Evolutionary conservation across 306 rosid genomes (phyloP), one percentile per base, ranked within the genome.

Genomic region (Glycine tomentella): DNA sequence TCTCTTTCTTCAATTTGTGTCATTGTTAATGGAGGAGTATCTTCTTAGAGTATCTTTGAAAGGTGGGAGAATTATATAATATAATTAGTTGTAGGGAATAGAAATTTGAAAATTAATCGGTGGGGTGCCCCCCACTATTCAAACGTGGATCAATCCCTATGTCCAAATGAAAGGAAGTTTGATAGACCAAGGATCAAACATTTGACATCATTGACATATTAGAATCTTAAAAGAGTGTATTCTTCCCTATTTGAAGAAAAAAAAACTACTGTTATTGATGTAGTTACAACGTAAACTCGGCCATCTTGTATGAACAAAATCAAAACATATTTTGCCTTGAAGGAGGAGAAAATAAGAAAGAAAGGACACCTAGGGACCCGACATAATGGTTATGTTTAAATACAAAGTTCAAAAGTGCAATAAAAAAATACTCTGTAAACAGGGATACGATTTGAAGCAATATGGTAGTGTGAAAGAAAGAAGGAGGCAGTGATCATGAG

Each of bases 331-430:
- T 49, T 8, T 31, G 38, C n/a, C 15, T 40, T 17, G 48, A 34
- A 52, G 53, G 45, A 66, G 12, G 58, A 25, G 38, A 57, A 65
- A 64, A 67, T 17, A 69, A 17, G 55, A 31, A 69, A 17, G 55
- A 31, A 57, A 67, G 49, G 80, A 57, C 55, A 77, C 25, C 68
- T 53, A 77, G 55, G 52, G 77, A 80, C 45, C 91, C 89, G 82
- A 89, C 91, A 89, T 59, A 10, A 64, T 86, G 68, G 86, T 91
- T 77, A 84, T 79, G 77, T 76, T 80, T 13, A 74, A 67, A 70
- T 80, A 58, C 78, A 78, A 83, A 76, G 69, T 90, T 90, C 86
- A 86, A 62, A 81, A 34, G 87, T 65, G 74, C 8, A 66, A 87
- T 64, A 87, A 74, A 75, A n/a, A 69, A 65, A 36, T 42, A 71